Evolutionary conservation across 768 basidiomycete genomes (phyloP).

Genomic region (Multifurca ochricompacta): DNA sequence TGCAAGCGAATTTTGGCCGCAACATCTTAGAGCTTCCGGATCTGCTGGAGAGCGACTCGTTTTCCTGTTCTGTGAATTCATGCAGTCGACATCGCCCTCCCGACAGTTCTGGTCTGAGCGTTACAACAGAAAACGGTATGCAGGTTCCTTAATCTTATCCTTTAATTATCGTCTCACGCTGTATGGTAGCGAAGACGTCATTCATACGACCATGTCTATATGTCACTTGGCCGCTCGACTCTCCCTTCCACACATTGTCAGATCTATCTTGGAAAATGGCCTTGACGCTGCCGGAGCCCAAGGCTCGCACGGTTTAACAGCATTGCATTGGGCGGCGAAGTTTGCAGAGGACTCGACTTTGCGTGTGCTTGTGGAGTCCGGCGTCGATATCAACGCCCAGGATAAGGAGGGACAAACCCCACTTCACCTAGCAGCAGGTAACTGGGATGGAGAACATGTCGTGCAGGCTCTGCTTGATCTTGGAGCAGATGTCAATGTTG

Average conservation of each 20-base stretch:
- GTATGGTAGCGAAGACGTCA: neutral
- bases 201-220: neutral
- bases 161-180: neutral
- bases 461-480: neutral
- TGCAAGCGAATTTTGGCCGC: conserved; percentile 1
- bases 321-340: conserved; percentile 1
- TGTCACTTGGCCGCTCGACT: conserved; percentile 3
- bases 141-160: neutral
- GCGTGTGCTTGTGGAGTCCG: neutral
- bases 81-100: neutral
- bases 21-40: neutral
- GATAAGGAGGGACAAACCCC: neutral
- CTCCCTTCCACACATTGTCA: neutral
- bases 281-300: neutral
- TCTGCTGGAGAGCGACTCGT: neutral
- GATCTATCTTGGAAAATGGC: neutral
- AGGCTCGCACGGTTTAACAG: neutral
- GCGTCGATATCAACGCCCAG: neutral
- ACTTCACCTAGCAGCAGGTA: neutral
- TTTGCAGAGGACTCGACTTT: neutral
- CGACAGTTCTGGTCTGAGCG: neutral
- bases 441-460: conserved; percentile 3
- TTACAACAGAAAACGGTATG: neutral
- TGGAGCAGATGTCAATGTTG: neutral
- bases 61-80: neutral